Evolutionary conservation across 805 yeast species (phyloP), one percentile per base, ranked within the genome.

Genomic region (Barnettozyma pratensis): DNA sequence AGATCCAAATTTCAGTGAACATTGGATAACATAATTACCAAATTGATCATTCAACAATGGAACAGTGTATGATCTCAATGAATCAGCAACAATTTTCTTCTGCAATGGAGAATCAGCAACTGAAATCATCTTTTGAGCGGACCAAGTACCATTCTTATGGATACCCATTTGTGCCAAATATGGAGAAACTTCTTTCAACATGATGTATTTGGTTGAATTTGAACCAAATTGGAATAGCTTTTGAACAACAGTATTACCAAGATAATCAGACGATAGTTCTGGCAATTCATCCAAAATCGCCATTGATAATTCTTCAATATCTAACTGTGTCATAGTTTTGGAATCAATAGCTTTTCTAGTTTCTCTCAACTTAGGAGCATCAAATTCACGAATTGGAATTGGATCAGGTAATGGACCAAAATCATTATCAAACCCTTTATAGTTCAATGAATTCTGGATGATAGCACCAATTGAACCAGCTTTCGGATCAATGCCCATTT

Each of bases 101-200:
- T 82, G 87, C 43, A 79, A 75, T 40, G 75, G 81, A 43, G 80
- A 81, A 53, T 75, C 68, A 4, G 89, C 85, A 41, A 83, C 82
- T 55, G 82, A 85, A 57, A 94, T 90, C 66, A 94, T 84, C 67
- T 92, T 94, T 67, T 94, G 99, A 27, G 96, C 96, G 2, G 97
- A 98, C 99, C 99, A 94, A 5, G 99, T 94, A 53, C 99, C 99
- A 65, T 94, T 94, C 62, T 94, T 94, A 70, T 94, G 99, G 48
- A 89, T 84, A 58, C 97, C 94, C 74, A 92, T 85, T 57, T 89
- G 95, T 1, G 97, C 87, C 54, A 94, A 72, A 60, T 76, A 87
- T 29, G 91, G 95, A 4, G 85, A 72, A 38, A 95, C 79, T 54
- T 79, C 79, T 59, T 85, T 80, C 48, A 94, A 75, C 88, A 94